phyloP scores from a whole-genome alignment of 805 yeast species.

The Candida endomychidarum region DNA sequence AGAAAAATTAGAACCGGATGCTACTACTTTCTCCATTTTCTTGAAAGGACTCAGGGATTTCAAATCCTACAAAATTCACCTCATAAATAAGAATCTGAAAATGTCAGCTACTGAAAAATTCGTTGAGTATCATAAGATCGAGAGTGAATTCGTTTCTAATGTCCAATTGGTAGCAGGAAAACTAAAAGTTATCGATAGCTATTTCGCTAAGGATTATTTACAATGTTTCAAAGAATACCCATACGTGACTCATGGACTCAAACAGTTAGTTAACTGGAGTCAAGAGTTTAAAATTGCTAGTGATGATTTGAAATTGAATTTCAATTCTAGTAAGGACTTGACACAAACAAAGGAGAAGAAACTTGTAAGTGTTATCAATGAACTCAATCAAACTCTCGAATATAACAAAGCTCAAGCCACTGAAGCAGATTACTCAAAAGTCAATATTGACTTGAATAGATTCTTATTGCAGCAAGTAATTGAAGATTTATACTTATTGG shows the following conservation, averaged over 20 bases:
- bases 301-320: slow-evolving; percentile 9
- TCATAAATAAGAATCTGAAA: neutral
- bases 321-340: slow-evolving; percentile 11
- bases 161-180: slow-evolving; percentile 29
- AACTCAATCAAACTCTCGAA: slow-evolving; percentile 15
- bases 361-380: slow-evolving; percentile 13
- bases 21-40: slow-evolving; percentile 40
- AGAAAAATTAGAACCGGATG: slow-evolving; percentile 25
- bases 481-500: slow-evolving; percentile 31
- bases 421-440: neutral
- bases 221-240: slow-evolving; percentile 17
- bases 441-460: slow-evolving; percentile 23
- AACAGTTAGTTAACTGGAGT: slow-evolving; percentile 32
- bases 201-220: slow-evolving; percentile 6
- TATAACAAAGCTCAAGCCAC: slow-evolving; percentile 1
- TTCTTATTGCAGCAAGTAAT: slow-evolving; percentile 30
- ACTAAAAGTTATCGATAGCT: slow-evolving; percentile 21
- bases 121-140: slow-evolving; percentile 24
- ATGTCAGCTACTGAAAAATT: slow-evolving; percentile 19
- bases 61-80: slow-evolving; percentile 6
- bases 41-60: slow-evolving; percentile 28
- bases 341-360: slow-evolving; percentile 7
- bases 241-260: slow-evolving; percentile 22
- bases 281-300: slow-evolving; percentile 29
- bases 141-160: slow-evolving; percentile 26